phyloP scores from a whole-genome alignment of 2,329 filamentous ascomycete genomes.

The Fusarium sp. region DNA sequence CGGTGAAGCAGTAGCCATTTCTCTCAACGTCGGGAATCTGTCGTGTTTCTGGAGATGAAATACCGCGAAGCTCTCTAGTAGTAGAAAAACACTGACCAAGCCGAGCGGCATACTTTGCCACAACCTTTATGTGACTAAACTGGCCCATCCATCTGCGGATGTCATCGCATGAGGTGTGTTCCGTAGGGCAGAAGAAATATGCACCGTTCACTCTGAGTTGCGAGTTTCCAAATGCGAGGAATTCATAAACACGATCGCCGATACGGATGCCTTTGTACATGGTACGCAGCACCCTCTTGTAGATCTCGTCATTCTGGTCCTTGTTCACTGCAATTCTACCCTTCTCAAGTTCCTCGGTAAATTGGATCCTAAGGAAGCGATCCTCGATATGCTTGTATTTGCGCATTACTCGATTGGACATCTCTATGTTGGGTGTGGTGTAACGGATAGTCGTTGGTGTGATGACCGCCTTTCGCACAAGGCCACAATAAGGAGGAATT shows the following conservation, averaged over 20 bases:
- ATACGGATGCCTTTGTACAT: slow-evolving; percentile 84
- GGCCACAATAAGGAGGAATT: slow-evolving; percentile 79
- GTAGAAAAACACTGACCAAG: slow-evolving; percentile 97
- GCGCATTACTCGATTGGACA: slow-evolving; percentile 87
- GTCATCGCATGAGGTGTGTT: slow-evolving; percentile 75
- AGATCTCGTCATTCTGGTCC: slow-evolving; percentile 75
- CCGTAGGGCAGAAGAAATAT: slow-evolving; percentile 87
- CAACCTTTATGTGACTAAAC: slow-evolving; percentile 81
- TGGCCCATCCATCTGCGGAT: slow-evolving; percentile 91
- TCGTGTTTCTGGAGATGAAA: slow-evolving; percentile 68
- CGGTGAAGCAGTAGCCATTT: slow-evolving; percentile 82
- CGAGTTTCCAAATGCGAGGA: slow-evolving; percentile 94
- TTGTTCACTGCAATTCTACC: slow-evolving; percentile 69
- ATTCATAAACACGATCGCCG: slow-evolving; percentile 85
- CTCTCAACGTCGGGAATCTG: slow-evolving; percentile 78
- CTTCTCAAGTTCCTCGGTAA: slow-evolving; percentile 80
- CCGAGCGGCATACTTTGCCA: slow-evolving; percentile 92
- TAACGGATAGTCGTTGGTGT: slow-evolving; percentile 89
- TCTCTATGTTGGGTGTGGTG: slow-evolving; percentile 82
- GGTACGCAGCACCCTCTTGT: slow-evolving; percentile 77
- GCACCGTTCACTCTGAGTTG: slow-evolving; percentile 93
- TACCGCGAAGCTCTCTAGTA: slow-evolving; percentile 78
- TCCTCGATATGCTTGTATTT: slow-evolving; percentile 77
- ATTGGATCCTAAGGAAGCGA: slow-evolving; percentile 89
- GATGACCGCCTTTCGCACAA: slow-evolving; percentile 80